Percentiles rank a stretch among this genome's conserved stretches.
Conservation (phyloP, 768 basidiomycete genomes). For the Mycena capillaripes region DNA sequence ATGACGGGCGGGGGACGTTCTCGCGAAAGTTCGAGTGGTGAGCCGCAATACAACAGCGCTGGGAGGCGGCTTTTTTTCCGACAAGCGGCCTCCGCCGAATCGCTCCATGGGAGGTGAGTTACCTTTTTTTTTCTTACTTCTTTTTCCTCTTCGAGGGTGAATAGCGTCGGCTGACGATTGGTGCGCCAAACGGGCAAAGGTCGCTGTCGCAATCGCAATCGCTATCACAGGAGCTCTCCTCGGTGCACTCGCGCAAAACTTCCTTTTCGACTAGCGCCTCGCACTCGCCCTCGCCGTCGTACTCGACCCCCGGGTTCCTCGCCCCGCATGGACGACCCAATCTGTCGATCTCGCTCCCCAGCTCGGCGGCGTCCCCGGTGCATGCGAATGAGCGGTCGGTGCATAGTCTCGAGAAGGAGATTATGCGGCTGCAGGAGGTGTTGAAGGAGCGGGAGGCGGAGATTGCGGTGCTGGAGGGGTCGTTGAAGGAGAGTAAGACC, state of each 20-base stretch:
- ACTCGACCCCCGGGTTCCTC: slow-evolving; percentile 23
- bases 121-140: background rate
- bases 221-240: slow-evolving; percentile 97
- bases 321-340: slow-evolving; percentile 59
- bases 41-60: slow-evolving; percentile 62
- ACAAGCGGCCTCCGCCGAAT: slow-evolving; percentile 89
- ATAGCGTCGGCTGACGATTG: slow-evolving; percentile 26
- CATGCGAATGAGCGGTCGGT: slow-evolving; percentile 78
- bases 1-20: slow-evolving; percentile 61
- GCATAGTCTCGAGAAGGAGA: slow-evolving; percentile 91
- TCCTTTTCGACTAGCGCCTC: slow-evolving; percentile 78
- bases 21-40: slow-evolving; percentile 59
- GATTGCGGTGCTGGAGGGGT: slow-evolving; percentile 80
- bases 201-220: slow-evolving; percentile 95
- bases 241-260: slow-evolving; percentile 86
- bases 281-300: slow-evolving; percentile 61
- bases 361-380: slow-evolving; percentile 43
- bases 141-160: background rate
- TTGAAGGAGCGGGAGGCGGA: slow-evolving; percentile 94
- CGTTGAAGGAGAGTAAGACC: slow-evolving; percentile 53
- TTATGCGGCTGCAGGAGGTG: slow-evolving; percentile 95
- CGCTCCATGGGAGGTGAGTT: slow-evolving; percentile 85
- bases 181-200: slow-evolving; percentile 56
- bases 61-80: slow-evolving; percentile 87
- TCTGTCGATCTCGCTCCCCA: slow-evolving; percentile 70